phyloP scores from a whole-genome alignment of 352 stramenopile genomes.

The Lagenidium giganteum region DNA sequence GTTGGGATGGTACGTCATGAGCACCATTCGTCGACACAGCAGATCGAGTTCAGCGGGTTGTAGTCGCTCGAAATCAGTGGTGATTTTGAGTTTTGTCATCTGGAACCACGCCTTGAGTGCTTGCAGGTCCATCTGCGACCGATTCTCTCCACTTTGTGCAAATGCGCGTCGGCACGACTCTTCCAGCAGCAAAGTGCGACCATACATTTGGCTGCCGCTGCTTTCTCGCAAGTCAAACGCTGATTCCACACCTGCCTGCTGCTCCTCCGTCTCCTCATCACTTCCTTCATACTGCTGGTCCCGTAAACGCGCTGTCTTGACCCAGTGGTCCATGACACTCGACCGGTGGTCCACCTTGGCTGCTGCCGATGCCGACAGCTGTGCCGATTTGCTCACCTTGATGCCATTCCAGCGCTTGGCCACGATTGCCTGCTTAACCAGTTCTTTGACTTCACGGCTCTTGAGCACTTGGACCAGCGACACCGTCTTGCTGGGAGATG shows the following conservation, averaged over 20 bases:
- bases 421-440: constrained; percentile 46
- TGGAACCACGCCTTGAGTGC: constrained; percentile 69
- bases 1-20: constrained; percentile 36
- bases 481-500: constrained; percentile 16
- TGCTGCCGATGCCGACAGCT: background rate
- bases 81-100: constrained; percentile 71
- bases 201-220: constrained; percentile 32
- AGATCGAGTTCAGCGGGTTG: constrained; percentile 54
- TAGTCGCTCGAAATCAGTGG: constrained; percentile 59
- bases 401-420: constrained; percentile 14
- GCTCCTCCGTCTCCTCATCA: background rate
- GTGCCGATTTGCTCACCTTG: background rate
- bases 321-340: constrained; percentile 56
- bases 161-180: constrained; percentile 64
- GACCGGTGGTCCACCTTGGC: constrained; percentile 23
- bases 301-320: constrained; percentile 37
- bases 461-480: constrained; percentile 48
- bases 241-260: constrained; percentile 24
- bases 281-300: background rate
- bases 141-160: constrained; percentile 38
- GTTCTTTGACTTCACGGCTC: constrained; percentile 49
- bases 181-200: constrained; percentile 57
- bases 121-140: constrained; percentile 52
- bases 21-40: constrained; percentile 53
- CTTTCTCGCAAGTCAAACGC: constrained; percentile 35